These are phyloP conservation scores for Boletus fagicola DNA, from an alignment of 768 basidiomycete species.

Conservation along the genomic window DNA sequence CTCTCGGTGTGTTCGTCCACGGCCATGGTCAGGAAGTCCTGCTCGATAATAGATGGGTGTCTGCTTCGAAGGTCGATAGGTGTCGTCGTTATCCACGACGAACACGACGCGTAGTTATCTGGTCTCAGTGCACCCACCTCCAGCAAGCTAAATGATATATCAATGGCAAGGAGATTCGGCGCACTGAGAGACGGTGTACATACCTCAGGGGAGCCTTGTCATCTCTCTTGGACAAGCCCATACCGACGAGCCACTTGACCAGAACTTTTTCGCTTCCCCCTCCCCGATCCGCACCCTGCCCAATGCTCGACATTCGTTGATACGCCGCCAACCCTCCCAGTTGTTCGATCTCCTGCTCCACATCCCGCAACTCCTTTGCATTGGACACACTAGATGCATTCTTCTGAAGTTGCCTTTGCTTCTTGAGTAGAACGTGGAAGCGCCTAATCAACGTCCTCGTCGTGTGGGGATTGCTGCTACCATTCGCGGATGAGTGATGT, in stretches of 20 bases:
- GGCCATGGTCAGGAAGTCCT: conserved; percentile 78
- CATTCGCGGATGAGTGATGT: background rate
- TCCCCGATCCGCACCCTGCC: conserved; percentile 78
- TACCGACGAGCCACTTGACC: conserved; percentile 69
- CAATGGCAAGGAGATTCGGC: background rate
- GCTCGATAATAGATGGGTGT: conserved; percentile 78
- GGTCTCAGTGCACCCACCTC: conserved; percentile 88
- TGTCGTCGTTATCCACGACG: conserved; percentile 67
- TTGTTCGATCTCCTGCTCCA: conserved; percentile 59
- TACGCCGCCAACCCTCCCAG: conserved; percentile 82
- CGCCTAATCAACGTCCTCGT: conserved; percentile 73
- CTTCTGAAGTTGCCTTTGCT: conserved; percentile 52
- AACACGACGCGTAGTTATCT: conserved; percentile 69
- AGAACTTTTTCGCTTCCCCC: conserved; percentile 86
- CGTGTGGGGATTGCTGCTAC: conserved; percentile 53
- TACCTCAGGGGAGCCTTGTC: conserved; percentile 35
- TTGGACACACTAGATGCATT: conserved; percentile 16
- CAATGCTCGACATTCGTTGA: conserved; percentile 78
- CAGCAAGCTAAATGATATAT: conserved; percentile 52
- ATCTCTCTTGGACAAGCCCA: conserved; percentile 34
- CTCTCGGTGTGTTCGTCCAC: conserved; percentile 43
- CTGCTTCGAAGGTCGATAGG: conserved; percentile 85
- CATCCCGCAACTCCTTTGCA: conserved; percentile 41
- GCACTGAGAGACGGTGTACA: conserved; percentile 5
- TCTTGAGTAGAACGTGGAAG: conserved; percentile 80